These are phyloP conservation scores for Aspergillus cavernicola DNA, from an alignment of 495 filamentous ascomycete genomes.

Conservation along the genomic window DNA sequence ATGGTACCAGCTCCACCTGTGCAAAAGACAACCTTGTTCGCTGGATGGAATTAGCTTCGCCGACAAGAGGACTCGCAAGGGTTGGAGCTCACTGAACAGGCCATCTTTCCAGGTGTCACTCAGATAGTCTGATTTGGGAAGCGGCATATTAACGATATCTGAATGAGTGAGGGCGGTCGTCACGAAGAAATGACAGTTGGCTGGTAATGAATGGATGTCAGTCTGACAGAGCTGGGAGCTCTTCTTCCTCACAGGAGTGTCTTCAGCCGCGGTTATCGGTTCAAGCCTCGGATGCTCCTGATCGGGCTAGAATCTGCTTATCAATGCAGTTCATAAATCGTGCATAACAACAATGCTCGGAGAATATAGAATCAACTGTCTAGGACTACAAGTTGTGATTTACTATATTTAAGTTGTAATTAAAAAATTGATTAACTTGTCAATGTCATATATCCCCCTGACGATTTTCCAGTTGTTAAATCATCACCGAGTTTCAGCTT, in stretches of 20 bases:
- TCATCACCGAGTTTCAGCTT: no score
- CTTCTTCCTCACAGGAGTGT: not conserved
- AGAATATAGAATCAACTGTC: no score
- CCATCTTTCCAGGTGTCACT: slow-evolving; percentile 81
- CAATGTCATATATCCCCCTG: no score
- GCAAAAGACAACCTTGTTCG: slow-evolving; percentile 88
- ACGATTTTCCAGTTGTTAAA: no score
- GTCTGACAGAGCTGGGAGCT: not conserved
- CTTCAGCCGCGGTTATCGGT: slow-evolving; percentile 6
- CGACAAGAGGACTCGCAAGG: not conserved
- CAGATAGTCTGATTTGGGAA: slow-evolving; percentile 69
- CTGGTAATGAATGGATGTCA: not conserved
- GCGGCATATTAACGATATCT: slow-evolving; percentile 38
- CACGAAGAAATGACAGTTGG: not conserved
- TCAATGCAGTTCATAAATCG: not conserved
- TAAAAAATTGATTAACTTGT: no score
- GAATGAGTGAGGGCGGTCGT: not conserved
- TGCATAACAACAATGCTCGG: not conserved
- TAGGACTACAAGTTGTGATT: no score
- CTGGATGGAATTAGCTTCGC: slow-evolving; percentile 35
- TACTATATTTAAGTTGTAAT: no score
- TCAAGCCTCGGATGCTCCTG: slow-evolving; percentile 1
- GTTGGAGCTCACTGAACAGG: slow-evolving; percentile 62
- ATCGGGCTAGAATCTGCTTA: not conserved
- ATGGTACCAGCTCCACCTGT: slow-evolving; percentile 94